Percentiles rank a stretch among this genome's conserved stretches.
Conservation (phyloP, 345 rosid species). For the Eucalyptus albens region DNA sequence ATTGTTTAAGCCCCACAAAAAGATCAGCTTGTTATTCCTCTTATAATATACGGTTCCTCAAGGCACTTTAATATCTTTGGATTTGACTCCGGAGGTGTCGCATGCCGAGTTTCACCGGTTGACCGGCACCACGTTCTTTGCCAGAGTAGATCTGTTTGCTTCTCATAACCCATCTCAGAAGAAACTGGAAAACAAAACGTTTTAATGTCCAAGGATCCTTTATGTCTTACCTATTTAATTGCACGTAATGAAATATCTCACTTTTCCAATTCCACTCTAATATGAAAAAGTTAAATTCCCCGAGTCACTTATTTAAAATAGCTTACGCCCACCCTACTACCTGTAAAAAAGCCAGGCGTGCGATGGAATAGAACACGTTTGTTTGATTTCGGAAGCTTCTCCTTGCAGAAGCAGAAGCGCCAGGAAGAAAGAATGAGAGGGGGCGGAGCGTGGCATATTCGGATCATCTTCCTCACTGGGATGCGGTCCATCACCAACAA, state of each 20-base stretch:
- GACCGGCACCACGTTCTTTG: not conserved
- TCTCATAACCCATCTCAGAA: not conserved
- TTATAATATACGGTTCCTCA: not conserved
- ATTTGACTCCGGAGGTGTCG: not conserved
- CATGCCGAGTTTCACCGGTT: not conserved
- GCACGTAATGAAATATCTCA: not conserved
- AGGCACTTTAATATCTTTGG: not conserved
- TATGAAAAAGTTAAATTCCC: not conserved
- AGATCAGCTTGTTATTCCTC: not conserved
- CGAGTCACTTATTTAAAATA: not conserved
- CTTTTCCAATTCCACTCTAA: not conserved
- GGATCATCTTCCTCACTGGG: not conserved
- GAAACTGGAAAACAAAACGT: not conserved
- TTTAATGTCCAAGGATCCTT: not conserved
- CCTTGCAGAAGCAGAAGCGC: constrained; percentile 13
- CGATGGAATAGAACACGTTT: not conserved
- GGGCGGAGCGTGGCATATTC: not conserved
- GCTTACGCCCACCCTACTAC: not conserved
- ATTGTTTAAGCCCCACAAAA: not conserved
- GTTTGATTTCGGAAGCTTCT: not conserved
- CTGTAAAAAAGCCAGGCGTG: not conserved
- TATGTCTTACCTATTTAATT: not conserved
- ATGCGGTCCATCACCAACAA: not conserved
- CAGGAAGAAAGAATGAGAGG: constrained; percentile 2
- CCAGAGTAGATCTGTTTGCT: not conserved